Evolutionary conservation across 164 flowering plant species (phyloP).

Genomic region (Protea cynaroides): DNA sequence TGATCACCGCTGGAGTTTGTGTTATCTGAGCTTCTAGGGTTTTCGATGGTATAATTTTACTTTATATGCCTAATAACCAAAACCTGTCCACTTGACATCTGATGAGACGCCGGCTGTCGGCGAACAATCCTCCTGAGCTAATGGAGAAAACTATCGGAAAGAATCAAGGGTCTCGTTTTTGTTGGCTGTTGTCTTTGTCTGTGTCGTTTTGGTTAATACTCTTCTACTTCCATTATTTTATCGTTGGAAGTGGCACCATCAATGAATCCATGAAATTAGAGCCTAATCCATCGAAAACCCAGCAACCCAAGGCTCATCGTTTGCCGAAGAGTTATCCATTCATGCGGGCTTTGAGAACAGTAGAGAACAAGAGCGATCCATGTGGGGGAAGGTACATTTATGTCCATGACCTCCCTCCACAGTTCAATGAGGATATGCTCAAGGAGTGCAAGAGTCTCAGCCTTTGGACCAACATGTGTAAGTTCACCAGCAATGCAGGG

Average conservation of each 20-base stretch:
- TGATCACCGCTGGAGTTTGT: not conserved
- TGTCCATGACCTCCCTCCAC: conserved; percentile 81
- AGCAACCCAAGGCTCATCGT: not conserved
- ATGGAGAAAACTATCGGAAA: conserved; percentile 71
- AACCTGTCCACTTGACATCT: conserved; percentile 13
- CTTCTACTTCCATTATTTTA: conserved; percentile 67
- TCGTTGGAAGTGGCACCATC: conserved; percentile 37
- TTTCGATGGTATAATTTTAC: not conserved
- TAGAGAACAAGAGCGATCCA: conserved; percentile 80
- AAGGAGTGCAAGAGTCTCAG: conserved; percentile 70
- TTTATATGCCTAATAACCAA: not conserved
- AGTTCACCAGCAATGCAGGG: conserved; percentile 69
- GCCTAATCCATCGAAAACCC: conserved; percentile 10
- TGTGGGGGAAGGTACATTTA: conserved; percentile 96
- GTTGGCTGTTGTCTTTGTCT: conserved; percentile 47
- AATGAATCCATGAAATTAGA: conserved; percentile 22
- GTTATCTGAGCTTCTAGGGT: not conserved
- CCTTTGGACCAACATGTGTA: conserved; percentile 91
- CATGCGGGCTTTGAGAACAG: conserved; percentile 60
- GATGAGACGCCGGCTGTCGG: conserved; percentile 66
- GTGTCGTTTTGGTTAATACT: conserved; percentile 68
- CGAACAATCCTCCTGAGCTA: conserved; percentile 21
- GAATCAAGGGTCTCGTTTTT: conserved; percentile 47
- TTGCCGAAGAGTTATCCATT: conserved; percentile 34
- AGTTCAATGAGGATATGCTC: conserved; percentile 87